Evolutionary conservation across 2,329 filamentous ascomycete genomes (phyloP).

Genomic region (Colletotrichum sp.): DNA sequence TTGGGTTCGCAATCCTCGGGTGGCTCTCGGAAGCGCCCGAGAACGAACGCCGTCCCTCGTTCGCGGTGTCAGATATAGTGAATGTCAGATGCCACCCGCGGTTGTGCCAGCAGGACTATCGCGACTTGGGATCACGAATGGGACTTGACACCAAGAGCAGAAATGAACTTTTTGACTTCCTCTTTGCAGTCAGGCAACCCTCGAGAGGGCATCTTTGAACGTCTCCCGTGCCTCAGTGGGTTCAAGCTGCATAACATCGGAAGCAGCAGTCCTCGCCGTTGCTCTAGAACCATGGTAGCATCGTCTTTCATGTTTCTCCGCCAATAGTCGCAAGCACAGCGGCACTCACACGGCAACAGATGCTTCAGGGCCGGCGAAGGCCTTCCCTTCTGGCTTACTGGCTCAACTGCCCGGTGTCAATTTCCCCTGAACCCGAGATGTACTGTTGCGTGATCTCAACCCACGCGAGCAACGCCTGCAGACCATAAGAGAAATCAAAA

Average conservation of each 20-base stretch:
- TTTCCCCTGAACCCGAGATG: background rate
- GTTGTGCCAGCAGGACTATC: background rate
- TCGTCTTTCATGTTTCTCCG: background rate
- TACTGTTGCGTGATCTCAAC: background rate
- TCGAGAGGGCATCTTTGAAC: background rate
- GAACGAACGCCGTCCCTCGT: background rate
- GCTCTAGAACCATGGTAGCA: background rate
- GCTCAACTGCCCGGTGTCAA: background rate
- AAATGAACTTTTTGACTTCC: fast-evolving
- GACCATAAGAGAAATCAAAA: too few relatives aligned
- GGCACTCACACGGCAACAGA: background rate
- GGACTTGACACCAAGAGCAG: background rate
- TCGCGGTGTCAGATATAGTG: background rate
- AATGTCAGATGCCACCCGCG: background rate
- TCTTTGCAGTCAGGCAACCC: background rate
- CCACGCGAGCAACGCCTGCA: too few relatives aligned
- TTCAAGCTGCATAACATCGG: background rate
- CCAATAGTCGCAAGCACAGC: background rate
- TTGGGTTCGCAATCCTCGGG: background rate
- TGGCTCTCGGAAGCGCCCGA: background rate
- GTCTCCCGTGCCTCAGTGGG: background rate
- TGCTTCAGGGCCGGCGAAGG: background rate
- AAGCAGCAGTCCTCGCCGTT: background rate
- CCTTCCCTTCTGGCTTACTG: background rate
- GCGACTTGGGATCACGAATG: background rate